Conservation (phyloP, 2,329 filamentous ascomycete species). For the Fusarium foetens region DNA sequence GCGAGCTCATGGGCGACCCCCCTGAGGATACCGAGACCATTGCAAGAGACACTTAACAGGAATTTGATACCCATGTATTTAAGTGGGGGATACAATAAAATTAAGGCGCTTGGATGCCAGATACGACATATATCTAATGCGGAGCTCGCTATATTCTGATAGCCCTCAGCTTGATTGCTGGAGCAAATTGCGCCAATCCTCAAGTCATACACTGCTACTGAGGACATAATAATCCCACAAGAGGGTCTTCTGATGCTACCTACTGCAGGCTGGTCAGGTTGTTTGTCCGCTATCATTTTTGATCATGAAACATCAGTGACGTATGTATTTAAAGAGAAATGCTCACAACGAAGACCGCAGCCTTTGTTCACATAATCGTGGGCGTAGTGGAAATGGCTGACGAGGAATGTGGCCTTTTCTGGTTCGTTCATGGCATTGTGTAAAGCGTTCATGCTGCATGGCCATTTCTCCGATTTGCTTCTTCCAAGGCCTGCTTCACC, state of each 20-base stretch:
- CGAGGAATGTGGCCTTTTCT: slow-evolving; percentile 4
- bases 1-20: slow-evolving; percentile 75
- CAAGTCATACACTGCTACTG: neutral
- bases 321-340: slow-evolving; percentile 1
- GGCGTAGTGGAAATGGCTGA: slow-evolving; percentile 5
- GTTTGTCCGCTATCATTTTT: slow-evolving; percentile 6
- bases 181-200: neutral
- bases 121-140: slow-evolving; percentile 13
- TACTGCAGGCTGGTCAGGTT: neutral
- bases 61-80: slow-evolving; percentile 42
- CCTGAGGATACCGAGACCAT: slow-evolving; percentile 38
- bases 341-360: slow-evolving; percentile 33
- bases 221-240: neutral
- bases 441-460: slow-evolving; percentile 4
- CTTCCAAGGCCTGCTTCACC: neutral
- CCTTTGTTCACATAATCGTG: slow-evolving; percentile 32
- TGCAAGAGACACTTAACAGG: slow-evolving; percentile 1
- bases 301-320: neutral
- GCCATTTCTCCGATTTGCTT: neutral
- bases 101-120: slow-evolving; percentile 24
- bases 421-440: slow-evolving; percentile 12
- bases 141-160: slow-evolving; percentile 24
- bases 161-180: slow-evolving; percentile 28
- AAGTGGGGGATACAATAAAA: slow-evolving; percentile 38
- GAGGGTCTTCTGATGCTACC: neutral